phyloP scores from a whole-genome alignment of 345 rosid genomes.

The Eucalyptus fibrosa region DNA sequence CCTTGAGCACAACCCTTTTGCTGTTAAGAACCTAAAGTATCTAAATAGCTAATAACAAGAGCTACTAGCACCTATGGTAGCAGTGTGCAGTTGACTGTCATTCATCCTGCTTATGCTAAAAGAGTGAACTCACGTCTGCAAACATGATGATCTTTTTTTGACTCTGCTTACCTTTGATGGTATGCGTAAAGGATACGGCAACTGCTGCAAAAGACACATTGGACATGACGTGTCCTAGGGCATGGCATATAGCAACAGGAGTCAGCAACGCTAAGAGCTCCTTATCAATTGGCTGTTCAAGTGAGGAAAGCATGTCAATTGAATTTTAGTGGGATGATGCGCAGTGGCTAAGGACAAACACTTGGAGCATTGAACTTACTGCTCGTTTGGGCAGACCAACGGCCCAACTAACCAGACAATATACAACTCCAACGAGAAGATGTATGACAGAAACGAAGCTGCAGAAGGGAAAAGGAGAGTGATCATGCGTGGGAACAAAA shows the following conservation, averaged over 20 bases:
- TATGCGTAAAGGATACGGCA: slow-evolving; percentile 96
- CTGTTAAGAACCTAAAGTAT: not conserved
- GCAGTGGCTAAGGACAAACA: not conserved
- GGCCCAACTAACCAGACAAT: slow-evolving; percentile 81
- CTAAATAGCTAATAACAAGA: not conserved
- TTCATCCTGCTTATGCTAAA: not conserved
- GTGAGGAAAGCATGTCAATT: not conserved
- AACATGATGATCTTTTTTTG: not conserved
- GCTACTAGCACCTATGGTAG: not conserved
- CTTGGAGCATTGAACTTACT: slow-evolving; percentile 23
- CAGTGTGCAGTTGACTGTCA: not conserved
- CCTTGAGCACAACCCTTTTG: not conserved
- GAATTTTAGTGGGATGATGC: not conserved
- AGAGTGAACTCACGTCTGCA: not conserved
- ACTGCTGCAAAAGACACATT: slow-evolving; percentile 95
- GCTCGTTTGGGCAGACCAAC: slow-evolving; percentile 96
- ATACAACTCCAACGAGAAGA: slow-evolving; percentile 81
- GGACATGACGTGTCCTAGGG: slow-evolving; percentile 86
- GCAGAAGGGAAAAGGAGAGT: not conserved
- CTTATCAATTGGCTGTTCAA: slow-evolving; percentile 65
- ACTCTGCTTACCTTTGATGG: slow-evolving; percentile 53
- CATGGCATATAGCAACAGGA: slow-evolving; percentile 92
- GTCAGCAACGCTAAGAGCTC: slow-evolving; percentile 69
- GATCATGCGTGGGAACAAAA: not conserved
- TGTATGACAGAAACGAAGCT: slow-evolving; percentile 94